A percentile compares a stretch with the other conserved stretches of the same genome.
phyloP scores from a whole-genome alignment of 768 basidiomycete species.

The Tricholomella constricta region DNA sequence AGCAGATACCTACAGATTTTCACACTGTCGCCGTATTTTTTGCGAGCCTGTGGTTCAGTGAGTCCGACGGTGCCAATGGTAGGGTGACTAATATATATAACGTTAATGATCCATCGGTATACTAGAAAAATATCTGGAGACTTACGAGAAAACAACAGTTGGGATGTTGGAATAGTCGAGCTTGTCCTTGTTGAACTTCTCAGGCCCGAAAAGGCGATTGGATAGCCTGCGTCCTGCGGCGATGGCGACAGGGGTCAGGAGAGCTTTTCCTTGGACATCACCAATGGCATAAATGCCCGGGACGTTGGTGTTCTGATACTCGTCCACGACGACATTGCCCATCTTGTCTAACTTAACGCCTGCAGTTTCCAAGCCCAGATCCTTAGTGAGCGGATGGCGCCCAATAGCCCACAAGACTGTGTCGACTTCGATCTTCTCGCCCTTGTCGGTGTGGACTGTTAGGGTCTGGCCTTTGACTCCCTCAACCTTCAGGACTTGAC shows the following conservation, averaged over 20 bases:
- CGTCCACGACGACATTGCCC: slow-evolving; percentile 88
- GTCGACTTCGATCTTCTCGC: slow-evolving; percentile 83
- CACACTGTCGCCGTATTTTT: slow-evolving; percentile 84
- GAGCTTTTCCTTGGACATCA: slow-evolving; percentile 89
- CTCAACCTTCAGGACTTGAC: slow-evolving; percentile 75
- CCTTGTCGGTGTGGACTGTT: slow-evolving; percentile 74
- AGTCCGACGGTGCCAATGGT: slow-evolving; percentile 94
- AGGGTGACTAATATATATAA: slow-evolving; percentile 67
- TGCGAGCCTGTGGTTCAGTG: slow-evolving; percentile 87
- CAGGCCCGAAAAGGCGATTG: slow-evolving; percentile 89
- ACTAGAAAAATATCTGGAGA: slow-evolving; percentile 18
- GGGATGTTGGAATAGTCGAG: slow-evolving; percentile 89
- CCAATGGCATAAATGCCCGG: slow-evolving; percentile 80
- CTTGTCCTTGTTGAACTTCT: slow-evolving; percentile 85
- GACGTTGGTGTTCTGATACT: slow-evolving; percentile 83
- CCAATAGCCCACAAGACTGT: slow-evolving; percentile 94
- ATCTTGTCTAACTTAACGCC: slow-evolving; percentile 76
- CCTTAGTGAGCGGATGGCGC: slow-evolving; percentile 75
- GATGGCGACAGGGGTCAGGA: slow-evolving; percentile 96
- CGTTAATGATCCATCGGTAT: too few relatives aligned
- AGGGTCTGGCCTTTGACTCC: slow-evolving; percentile 71
- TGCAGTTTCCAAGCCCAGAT: slow-evolving; percentile 74
- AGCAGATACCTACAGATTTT: slow-evolving; percentile 77
- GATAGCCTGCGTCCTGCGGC: slow-evolving; percentile 89
- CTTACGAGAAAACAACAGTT: slow-evolving; percentile 95